These are phyloP conservation scores for Silybum marianum DNA, from an alignment of 129 eudicot species.

Conservation along the genomic window DNA sequence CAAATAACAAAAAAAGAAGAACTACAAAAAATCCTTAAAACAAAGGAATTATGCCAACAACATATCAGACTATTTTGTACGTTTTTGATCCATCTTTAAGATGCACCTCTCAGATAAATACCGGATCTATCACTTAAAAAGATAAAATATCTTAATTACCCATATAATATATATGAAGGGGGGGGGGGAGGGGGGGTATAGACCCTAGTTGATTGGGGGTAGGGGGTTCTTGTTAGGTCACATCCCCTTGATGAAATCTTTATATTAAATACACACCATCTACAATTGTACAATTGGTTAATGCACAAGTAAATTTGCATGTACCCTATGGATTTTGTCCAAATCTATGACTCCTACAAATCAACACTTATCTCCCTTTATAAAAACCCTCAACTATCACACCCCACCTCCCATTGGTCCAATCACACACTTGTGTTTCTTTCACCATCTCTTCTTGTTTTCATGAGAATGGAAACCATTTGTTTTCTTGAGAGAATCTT, in stretches of 20 bases:
- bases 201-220: too few relatives aligned
- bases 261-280: constrained; percentile 23
- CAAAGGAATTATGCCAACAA: background rate
- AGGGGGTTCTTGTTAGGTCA: constrained; percentile 29
- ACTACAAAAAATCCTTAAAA: too few relatives aligned
- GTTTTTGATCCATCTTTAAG: background rate
- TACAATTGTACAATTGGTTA: constrained; percentile 34
- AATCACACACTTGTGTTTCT: constrained; percentile 34
- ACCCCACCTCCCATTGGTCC: constrained; percentile 28
- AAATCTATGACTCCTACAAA: constrained; percentile 37
- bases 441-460: constrained; percentile 25
- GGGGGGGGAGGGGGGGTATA: background rate
- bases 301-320: constrained; percentile 24
- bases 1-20: background rate
- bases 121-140: background rate
- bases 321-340: constrained; percentile 35
- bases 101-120: background rate
- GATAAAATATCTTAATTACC: background rate
- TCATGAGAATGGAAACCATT: constrained; percentile 36
- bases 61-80: background rate
- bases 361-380: constrained; percentile 32
- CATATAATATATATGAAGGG: background rate
- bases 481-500: constrained; percentile 44
- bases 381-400: constrained; percentile 33
- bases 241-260: constrained; percentile 38